These are phyloP conservation scores for Apiospora koreana DNA, from an alignment of 2,329 filamentous ascomycete genomes.

Conservation along the genomic window DNA sequence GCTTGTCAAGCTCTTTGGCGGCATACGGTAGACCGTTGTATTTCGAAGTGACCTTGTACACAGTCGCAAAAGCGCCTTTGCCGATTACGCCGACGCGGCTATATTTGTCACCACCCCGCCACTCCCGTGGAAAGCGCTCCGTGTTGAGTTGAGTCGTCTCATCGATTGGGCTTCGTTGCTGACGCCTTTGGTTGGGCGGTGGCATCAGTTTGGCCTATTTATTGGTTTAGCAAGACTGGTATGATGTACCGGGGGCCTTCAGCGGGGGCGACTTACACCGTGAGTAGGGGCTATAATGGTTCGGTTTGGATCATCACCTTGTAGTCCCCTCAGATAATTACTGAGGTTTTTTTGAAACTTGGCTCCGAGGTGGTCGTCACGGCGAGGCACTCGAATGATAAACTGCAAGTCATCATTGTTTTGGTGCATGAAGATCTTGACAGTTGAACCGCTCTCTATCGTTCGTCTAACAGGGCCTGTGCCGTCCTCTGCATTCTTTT, in stretches of 20 bases:
- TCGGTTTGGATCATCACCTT: conserved; percentile 36
- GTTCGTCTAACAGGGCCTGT: conserved; percentile 54
- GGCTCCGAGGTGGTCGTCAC: conserved; percentile 65
- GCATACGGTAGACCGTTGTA: conserved; percentile 82
- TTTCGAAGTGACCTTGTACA: conserved; percentile 87
- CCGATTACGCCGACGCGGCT: conserved; percentile 82
- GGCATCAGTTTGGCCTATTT: conserved; percentile 4
- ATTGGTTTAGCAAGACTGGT: conserved; percentile 1
- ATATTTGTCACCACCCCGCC: conserved; percentile 83
- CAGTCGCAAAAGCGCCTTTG: conserved; percentile 91
- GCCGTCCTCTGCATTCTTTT: conserved; percentile 34
- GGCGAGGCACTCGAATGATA: conserved; percentile 79
- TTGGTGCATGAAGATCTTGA: conserved; percentile 65
- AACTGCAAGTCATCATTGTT: conserved; percentile 68
- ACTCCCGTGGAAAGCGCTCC: conserved; percentile 58
- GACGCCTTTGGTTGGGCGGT: conserved; percentile 18
- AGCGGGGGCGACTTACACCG: conserved; percentile 35
- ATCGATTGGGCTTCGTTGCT: conserved; percentile 14
- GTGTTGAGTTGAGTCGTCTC: conserved; percentile 33
- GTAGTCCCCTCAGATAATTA: conserved; percentile 58
- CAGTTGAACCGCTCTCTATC: conserved; percentile 70
- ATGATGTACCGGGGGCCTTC: neutral
- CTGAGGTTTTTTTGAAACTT: conserved; percentile 70
- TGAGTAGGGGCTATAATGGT: conserved; percentile 43
- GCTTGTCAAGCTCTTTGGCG: conserved; percentile 93